Percentiles rank a stretch among this genome's conserved stretches.
Evolutionary conservation across 1,139 yeast genomes (phyloP).

Genomic region (Taphrina flavorubra): DNA sequence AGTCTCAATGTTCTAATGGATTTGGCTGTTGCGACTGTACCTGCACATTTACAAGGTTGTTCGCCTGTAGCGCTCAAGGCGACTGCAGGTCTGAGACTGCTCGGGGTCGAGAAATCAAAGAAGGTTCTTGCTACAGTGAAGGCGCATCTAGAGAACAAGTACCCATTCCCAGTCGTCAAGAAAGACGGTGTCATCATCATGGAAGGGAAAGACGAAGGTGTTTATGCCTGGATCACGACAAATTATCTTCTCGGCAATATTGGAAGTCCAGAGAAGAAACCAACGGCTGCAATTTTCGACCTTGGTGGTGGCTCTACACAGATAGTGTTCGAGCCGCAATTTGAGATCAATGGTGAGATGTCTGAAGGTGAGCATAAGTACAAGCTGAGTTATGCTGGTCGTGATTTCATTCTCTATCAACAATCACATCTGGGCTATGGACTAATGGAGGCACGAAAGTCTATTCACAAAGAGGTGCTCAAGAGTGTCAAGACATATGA

Average conservation of each 20-base stretch:
- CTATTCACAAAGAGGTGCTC: conserved; percentile 69
- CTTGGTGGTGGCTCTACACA: conserved; percentile 99
- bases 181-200: conserved; percentile 86
- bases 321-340: conserved; percentile 92
- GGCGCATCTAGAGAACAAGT: conserved; percentile 71
- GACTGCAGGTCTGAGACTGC: conserved; percentile 90
- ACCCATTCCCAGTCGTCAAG: conserved; percentile 87
- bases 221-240: conserved; percentile 98
- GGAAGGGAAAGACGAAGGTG: conserved; percentile 98
- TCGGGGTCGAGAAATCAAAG: conserved; percentile 75
- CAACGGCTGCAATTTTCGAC: conserved; percentile 94
- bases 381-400: conserved; percentile 76
- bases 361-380: conserved; percentile 87
- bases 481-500: conserved; percentile 52
- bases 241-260: conserved; percentile 90
- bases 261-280: conserved; percentile 67
- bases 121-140: conserved; percentile 78
- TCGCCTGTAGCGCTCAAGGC: conserved; percentile 97
- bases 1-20: conserved; percentile 82
- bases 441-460: conserved; percentile 88
- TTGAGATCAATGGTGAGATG: conserved; percentile 51
- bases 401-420: conserved; percentile 84
- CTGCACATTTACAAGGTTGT: conserved; percentile 71
- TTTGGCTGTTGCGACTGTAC: conserved; percentile 75
- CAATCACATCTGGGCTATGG: conserved; percentile 96